These are phyloP conservation scores for Albifimbria verrucaria DNA, from an alignment of 2,329 filamentous ascomycete species.

Conservation along the genomic window DNA sequence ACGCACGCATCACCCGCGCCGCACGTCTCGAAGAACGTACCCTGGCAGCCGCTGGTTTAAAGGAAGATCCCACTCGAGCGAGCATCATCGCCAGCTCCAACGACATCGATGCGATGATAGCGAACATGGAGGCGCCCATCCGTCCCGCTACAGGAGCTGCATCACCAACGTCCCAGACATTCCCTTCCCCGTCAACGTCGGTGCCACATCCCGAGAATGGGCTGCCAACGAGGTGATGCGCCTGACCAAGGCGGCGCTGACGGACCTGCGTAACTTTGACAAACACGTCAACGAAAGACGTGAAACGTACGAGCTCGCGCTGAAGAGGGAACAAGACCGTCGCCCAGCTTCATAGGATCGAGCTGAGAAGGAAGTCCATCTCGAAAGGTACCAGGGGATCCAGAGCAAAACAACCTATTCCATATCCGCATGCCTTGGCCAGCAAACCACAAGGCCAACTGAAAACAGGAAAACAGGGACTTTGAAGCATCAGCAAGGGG, in stretches of 20 bases:
- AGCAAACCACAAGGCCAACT: not conserved
- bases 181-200: constrained; percentile 10
- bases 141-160: constrained; percentile 4
- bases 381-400: not conserved
- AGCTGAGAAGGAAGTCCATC: constrained; percentile 3
- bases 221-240: constrained; percentile 17
- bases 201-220: constrained; percentile 17
- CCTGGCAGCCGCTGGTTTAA: not conserved
- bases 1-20: constrained; percentile 24
- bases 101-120: constrained; percentile 22
- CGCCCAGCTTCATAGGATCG: constrained; percentile 14
- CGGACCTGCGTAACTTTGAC: constrained; percentile 20
- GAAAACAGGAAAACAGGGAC: not conserved
- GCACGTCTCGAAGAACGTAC: constrained; percentile 14
- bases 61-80: constrained; percentile 1
- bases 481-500: too few relatives aligned
- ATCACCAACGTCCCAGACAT: constrained; percentile 11
- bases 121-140: constrained; percentile 23
- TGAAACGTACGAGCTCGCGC: constrained; percentile 14
- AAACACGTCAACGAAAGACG: constrained; percentile 12
- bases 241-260: constrained; percentile 12
- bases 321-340: constrained; percentile 17
- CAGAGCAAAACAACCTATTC: too few relatives aligned
- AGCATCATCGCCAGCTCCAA: constrained; percentile 8
- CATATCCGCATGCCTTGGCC: too few relatives aligned